Base-by-base conservation (phyloP, 139 green algal species). In the Tetradesmus lagerheimii region DNA sequence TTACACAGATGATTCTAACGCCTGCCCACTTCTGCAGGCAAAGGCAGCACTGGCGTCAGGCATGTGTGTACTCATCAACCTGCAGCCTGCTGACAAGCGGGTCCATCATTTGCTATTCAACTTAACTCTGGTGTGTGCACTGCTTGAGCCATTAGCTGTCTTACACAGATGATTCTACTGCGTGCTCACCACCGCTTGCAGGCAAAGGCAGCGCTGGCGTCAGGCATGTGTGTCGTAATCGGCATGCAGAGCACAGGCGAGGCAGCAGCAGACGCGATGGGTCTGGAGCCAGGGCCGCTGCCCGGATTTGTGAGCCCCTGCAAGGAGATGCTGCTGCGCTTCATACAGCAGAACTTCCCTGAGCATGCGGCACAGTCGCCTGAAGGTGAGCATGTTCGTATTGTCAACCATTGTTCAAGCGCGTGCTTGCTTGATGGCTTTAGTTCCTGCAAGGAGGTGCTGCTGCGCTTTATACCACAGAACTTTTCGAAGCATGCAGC, bases 321-420 rank as follows among this genome's bases (percentile, higher is more conserved):
- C 18, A 93, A 92, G 67, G 94, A 98, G 89, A 94, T 98, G 91
- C 90, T 99, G 83, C n/a, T 91, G n/a, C 89, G 92, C 15, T 97
- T 98, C 80, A 90, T 98, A 5, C 37, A 86, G 9, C 78, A 76
- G n/a, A 93, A 97, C 87, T 97, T 98, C 75, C 95, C 96, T 23
- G 92, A 84, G 31, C 91, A 86, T 41, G 50, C 67, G 6, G 80
- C 85, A 18, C 39, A 71, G 39, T 57, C 85, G 15, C 64, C 67
- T 35, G 85, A 92, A 83, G 88, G 88, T 88, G 35, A 9, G 74
- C 11, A 11, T n/a, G n/a, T n/a, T n/a, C n/a, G n/a, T n/a, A n/a
- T n/a, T n/a, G n/a, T n/a, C n/a, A n/a, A n/a, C n/a, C n/a, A n/a
- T n/a, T n/a, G n/a, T n/a, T n/a, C n/a, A n/a, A n/a, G n/a, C n/a